These are phyloP conservation scores for Pyronema omphalodes DNA, from an alignment of 495 filamentous ascomycete genomes.

Conservation along the genomic window DNA sequence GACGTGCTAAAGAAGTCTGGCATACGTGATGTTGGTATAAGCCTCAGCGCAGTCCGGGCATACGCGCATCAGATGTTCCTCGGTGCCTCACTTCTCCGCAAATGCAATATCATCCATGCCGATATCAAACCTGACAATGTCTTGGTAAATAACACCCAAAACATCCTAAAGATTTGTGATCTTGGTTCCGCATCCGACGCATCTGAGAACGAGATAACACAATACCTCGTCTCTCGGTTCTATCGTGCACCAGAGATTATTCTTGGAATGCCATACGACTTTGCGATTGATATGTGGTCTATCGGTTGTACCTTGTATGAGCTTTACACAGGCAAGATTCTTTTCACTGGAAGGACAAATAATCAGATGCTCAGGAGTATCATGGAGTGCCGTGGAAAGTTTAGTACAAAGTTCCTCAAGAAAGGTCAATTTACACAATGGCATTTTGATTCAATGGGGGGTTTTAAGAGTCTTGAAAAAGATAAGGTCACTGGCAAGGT, in stretches of 20 bases:
- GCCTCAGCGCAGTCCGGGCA: conserved; percentile 61
- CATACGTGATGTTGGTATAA: conserved; percentile 68
- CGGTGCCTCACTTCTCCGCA: conserved; percentile 64
- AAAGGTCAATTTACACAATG: conserved; percentile 49
- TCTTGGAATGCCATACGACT: conserved; percentile 83
- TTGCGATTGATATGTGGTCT: conserved; percentile 91
- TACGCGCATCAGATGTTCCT: conserved; percentile 93
- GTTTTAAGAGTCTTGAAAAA: conserved; percentile 70
- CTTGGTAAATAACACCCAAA: conserved; percentile 51
- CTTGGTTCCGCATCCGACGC: conserved; percentile 81
- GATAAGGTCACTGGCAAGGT: conserved; percentile 73
- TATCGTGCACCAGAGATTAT: conserved; percentile 96
- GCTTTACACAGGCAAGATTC: conserved; percentile 89
- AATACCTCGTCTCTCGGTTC: conserved; percentile 88
- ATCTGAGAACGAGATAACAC: conserved; percentile 76
- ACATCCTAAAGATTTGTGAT: conserved; percentile 83
- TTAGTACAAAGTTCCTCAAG: conserved; percentile 69
- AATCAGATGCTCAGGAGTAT: conserved; percentile 94
- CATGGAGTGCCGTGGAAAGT: conserved; percentile 89
- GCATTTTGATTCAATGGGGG: conserved; percentile 76
- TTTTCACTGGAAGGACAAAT: conserved; percentile 88
- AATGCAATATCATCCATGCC: conserved; percentile 83
- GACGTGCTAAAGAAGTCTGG: conserved; percentile 95
- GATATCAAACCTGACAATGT: conserved; percentile 97
- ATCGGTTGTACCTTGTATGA: conserved; percentile 95